Base-by-base conservation (phyloP, 345 rosid genomes). In the Linum lewisii region DNA sequence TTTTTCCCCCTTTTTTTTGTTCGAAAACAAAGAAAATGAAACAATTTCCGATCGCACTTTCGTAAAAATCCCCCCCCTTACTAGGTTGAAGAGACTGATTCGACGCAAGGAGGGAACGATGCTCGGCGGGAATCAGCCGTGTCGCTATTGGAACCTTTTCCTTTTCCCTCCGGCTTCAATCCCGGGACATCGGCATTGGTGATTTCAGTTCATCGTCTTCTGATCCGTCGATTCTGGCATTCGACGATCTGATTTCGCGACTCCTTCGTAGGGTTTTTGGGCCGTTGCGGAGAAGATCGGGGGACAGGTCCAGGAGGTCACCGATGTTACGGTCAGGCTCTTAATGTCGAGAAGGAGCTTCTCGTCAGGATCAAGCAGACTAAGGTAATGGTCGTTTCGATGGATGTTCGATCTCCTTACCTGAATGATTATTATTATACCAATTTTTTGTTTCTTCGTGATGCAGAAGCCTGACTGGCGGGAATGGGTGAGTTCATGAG, bases 251-350 rank as follows among this genome's bases (percentile, higher is more conserved):
- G 64, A 79, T n/a, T 78, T 62, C 62, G 72, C 45, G 75, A 83
- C 73, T 79, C 70, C 36, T 70, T 83, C 5, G 79, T 62, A 84
- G 80, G 82, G 83, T 77, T 71, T 66, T 74, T n/a, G n/a, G 22
- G 47, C 21, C 20, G 88, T 88, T 23, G 96, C 97, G 7, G 90
- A 81, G 84, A 87, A 82, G 75, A 89, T 93, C 66, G 95, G 99
- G 37, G 99, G 97, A 24, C 81, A 67, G 73, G 99, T 89, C 67
- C 76, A 80, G 53, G 89, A 82, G 38, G 85, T 72, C 51, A 86
- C 93, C 21, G 83, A 79, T 76, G 32, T 92, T 57, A 63, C 22
- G 74, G 66, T 9, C 81, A 86, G 61, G 99, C 97, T 19, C 87
- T 86, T 64, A 59, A 63, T 22, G 71, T 73, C 29, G 81, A 86